Percentiles rank a stretch among this genome's conserved stretches.
phyloP scores from a whole-genome alignment of 768 basidiomycete species.

The Leccinum ochraceum region DNA sequence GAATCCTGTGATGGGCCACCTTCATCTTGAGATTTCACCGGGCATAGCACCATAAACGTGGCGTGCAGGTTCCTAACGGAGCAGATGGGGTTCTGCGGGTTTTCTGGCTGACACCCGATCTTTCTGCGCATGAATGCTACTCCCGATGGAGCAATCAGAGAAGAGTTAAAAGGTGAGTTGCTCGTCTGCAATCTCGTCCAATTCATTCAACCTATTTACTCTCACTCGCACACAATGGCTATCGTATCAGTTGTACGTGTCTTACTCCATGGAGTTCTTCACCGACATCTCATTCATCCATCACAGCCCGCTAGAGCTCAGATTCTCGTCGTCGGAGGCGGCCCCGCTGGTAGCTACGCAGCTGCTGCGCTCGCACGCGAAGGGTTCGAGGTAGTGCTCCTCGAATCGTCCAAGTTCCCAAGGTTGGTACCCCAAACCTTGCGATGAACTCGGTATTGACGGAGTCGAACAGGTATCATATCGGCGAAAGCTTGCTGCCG shows the following conservation, averaged over 20 bases:
- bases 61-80: too few relatives aligned
- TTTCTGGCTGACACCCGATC: background rate
- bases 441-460: background rate
- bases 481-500: conserved; percentile 16
- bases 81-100: background rate
- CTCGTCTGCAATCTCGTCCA: background rate
- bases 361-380: conserved; percentile 11
- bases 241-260: background rate
- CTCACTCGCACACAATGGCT: background rate
- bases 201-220: background rate
- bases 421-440: conserved; percentile 2
- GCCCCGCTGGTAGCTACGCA: conserved; percentile 14
- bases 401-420: conserved; percentile 15
- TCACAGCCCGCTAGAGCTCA: background rate
- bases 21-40: background rate
- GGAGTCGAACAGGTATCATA: conserved; percentile 12
- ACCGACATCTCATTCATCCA: background rate
- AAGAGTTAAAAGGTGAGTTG: background rate
- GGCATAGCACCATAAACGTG: background rate
- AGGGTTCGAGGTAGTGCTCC: conserved; percentile 9
- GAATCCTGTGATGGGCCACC: background rate
- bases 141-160: background rate
- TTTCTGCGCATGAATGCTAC: background rate
- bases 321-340: conserved; percentile 17
- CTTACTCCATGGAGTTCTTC: background rate